Base-by-base conservation (phyloP, 1,139 yeast species). In the Zygoascus sp. region DNA sequence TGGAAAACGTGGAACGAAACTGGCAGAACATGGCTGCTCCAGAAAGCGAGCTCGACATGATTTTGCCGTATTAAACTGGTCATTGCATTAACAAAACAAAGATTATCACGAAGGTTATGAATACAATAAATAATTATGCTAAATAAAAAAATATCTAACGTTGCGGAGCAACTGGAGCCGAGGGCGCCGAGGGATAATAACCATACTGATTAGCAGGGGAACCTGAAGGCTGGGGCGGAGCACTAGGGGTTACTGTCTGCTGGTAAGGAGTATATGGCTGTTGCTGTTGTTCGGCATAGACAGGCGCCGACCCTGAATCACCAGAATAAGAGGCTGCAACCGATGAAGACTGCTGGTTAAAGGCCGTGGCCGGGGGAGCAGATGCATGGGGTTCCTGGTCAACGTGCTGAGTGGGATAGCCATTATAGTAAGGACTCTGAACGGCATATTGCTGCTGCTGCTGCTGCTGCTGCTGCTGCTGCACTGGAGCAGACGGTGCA, bases 101-200 rank as follows among this genome's bases (percentile, higher is more conserved):
- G n/a, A n/a, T n/a, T n/a, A n/a, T n/a, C n/a, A n/a, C n/a, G n/a
- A 11, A 4, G 16, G 17, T 32, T 32, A 9, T 16, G 20, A 16
- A 32, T 16, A 32, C 11, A 35, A 35, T 35, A 35, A 35, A 35
- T 35, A 35, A 20, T 35, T 35, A 20, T 20, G 25, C 13, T 21
- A 35, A 15, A 30, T 13, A 30, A 30, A n/a, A n/a, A n/a, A 13
- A 30, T 30, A 30, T 30, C 17, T 30, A 30, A 30, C 17, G 34
- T 15, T 30, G 34, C 3, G 45, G 48, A 5, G 45, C 40, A 13
- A 46, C 34, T 13, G 49, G 45, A 8, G 51, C 47, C 7, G 45
- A 32, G 15, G 51, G 46, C 5, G 39, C 42, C 20, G 50, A 22
- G 11, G 50, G 49, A 23, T 47, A 38, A 13, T 35, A 35, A 10